Base-by-base conservation (phyloP, 2,329 filamentous ascomycete species). In the Neocucurbitaria cava region DNA sequence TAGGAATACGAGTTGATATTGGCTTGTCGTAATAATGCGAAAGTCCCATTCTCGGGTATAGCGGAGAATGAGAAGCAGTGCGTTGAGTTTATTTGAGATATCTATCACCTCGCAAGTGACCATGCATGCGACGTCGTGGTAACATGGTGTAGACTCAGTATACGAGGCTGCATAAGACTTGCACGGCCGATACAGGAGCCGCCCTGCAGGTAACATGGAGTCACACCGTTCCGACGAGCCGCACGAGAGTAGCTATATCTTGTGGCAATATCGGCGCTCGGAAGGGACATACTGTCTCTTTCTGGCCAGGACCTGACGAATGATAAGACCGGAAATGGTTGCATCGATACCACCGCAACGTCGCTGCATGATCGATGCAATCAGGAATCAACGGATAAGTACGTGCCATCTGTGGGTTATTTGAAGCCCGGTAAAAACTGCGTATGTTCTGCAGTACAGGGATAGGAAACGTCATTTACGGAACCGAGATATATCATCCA, bases 381-480 rank as follows among this genome's bases (percentile, higher is more conserved):
- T 33, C 28, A 35, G 30, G 18, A 18, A 33, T n/a, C 11, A 30
- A 23, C 42, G 42, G 42, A 23, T 33, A 36, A 45, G 42, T 45
- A 33, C 10, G 30, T 36, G 17, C 42, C 33, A 35, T 45, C 35
- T 33, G 21, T 18, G 42, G 7, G 6, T 18, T 13, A 43, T 43
- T 30, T 43, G 23, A 30, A 36, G 30, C 28, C 42, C 20, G 42
- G 42, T 30, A 43, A 45, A 35, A 31, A 21, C 28, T 33, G 30
- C 43, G 36, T 40, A 44, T 45, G 46, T 45, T 41, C 26, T 49
- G 40, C 33, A 48, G 23, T 10, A 23, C 46, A 49, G 51, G 46
- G 51, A 13, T 35, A 35, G 46, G 40, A 31, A 45, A 54, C 46
- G 46, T 45, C 51, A 49, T 48, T 30, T 49, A 40, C 46, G 33